Evolutionary conservation across 2,329 filamentous ascomycete genomes (phyloP), one percentile per base, ranked within the genome.

Genomic region (Harringtonia aguacate): DNA sequence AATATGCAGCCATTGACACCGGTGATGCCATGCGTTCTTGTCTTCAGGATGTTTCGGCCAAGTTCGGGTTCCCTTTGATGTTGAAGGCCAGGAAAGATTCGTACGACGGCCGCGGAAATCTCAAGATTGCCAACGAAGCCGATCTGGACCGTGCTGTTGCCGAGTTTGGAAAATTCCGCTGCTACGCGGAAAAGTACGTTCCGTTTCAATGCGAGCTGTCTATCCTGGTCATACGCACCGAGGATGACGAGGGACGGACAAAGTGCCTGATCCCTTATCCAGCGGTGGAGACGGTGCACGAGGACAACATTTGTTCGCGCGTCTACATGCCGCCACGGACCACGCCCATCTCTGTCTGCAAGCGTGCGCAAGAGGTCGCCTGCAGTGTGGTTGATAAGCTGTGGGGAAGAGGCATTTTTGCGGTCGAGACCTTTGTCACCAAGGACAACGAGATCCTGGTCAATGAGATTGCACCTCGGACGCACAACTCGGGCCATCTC

Each of bases 221-320:
- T 6, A 89, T 95, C 52, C 95, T 97, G 80, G 90, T 95, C 9
- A 79, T 97, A 46, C 85, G 94, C 57, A 94, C 86, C 1, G 84
- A 89, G 57, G 80, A 94, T 52, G 64, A 68, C 36, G 59, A 67
- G 3, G 73, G 73, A 1, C 63, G 63, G 14, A 59, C 71, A 9
- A 72, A 64, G 47, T 60, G 60, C 14, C 61, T 75, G 13, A 67
- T 88, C 28, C 78, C 89, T 5, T 97, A 92, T 58, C 89, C 92
- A 1, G 84, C 83, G 0, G 89, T 95, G 2, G 92, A 98, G 68
- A 97, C 90, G 1, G 76, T 97, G 27, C 92, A 98, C 55, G 86
- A 95, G 63, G 86, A 97, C 62, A 92, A 81, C 57, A 88, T 98
- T 54, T 97, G 92, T 75, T 92, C 94, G 54, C 81, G 89, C 51